phyloP scores from a whole-genome alignment of 805 yeast species.

The Diddensiella caesifluorescens region DNA sequence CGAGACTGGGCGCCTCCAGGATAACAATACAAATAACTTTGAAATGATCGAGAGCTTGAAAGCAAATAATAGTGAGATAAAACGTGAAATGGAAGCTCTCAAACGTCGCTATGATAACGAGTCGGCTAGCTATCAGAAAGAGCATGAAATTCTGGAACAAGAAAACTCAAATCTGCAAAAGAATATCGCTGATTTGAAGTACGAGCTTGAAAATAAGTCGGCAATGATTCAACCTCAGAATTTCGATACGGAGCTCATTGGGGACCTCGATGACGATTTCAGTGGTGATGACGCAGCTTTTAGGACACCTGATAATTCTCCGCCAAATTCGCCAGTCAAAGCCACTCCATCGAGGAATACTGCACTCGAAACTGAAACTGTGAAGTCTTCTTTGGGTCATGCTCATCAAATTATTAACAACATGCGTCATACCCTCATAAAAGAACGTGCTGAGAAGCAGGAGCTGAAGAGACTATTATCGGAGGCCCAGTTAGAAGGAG shows the following conservation, averaged over 20 bases:
- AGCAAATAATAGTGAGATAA: conserved; percentile 27
- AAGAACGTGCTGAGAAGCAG: conserved; percentile 39
- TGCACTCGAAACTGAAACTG: conserved; percentile 57
- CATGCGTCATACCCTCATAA: conserved; percentile 47
- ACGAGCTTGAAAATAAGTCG: conserved; percentile 16
- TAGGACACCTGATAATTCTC: conserved; percentile 27
- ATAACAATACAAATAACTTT: conserved; percentile 22
- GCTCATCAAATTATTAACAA: conserved; percentile 60
- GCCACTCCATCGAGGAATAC: conserved; percentile 29
- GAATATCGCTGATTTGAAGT: conserved; percentile 20
- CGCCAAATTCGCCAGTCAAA: conserved; percentile 33
- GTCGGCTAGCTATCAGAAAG: conserved; percentile 17
- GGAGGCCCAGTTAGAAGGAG: conserved; percentile 14
- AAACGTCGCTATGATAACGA: conserved; percentile 25
- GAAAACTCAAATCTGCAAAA: conserved; percentile 23
- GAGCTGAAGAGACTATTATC: conserved; percentile 31
- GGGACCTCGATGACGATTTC: conserved; percentile 13
- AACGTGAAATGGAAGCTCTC: conserved; percentile 21
- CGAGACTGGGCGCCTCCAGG: conserved; percentile 22
- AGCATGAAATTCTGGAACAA: conserved; percentile 22
- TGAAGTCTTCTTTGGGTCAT: conserved; percentile 57
- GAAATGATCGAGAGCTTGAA: conserved; percentile 29
- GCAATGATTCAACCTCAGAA: conserved; percentile 5
- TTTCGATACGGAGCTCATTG: conserved; percentile 6
- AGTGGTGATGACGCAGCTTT: conserved; percentile 17